Conservation (phyloP, 116 monocot genomes). For the Posidonia oceanica region DNA sequence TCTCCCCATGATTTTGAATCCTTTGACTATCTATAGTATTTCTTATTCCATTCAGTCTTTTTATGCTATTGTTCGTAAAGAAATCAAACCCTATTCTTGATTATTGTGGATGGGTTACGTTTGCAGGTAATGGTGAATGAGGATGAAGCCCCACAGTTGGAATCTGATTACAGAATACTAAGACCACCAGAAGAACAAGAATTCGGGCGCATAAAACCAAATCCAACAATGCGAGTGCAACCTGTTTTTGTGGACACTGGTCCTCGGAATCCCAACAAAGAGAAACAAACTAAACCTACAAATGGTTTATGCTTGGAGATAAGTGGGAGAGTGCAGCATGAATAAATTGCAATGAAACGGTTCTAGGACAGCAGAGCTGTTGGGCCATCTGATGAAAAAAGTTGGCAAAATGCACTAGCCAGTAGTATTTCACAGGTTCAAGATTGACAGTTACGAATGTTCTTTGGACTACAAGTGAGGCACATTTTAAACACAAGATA, state of each 20-base stretch:
- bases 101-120: not conserved
- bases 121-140: slow-evolving; percentile 69
- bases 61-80: no score
- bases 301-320: slow-evolving; percentile 73
- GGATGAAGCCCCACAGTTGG: slow-evolving; percentile 45
- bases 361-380: not conserved
- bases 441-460: slow-evolving; percentile 4
- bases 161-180: slow-evolving; percentile 50
- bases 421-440: not conserved
- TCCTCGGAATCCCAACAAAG: slow-evolving; percentile 18
- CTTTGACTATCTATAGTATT: no score
- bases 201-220: slow-evolving; percentile 67
- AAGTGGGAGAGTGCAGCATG: slow-evolving; percentile 89
- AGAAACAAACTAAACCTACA: slow-evolving; percentile 19
- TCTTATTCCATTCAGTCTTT: no score
- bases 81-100: not conserved
- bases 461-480: slow-evolving; percentile 9
- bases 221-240: slow-evolving; percentile 49
- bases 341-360: slow-evolving; percentile 4
- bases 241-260: slow-evolving; percentile 49
- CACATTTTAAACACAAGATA: not conserved
- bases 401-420: slow-evolving; percentile 4
- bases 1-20: no score
- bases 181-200: slow-evolving; percentile 59
- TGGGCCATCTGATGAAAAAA: not conserved